These are phyloP conservation scores for Solidago caesia DNA, from an alignment of 129 eudicot species.

Conservation along the genomic window DNA sequence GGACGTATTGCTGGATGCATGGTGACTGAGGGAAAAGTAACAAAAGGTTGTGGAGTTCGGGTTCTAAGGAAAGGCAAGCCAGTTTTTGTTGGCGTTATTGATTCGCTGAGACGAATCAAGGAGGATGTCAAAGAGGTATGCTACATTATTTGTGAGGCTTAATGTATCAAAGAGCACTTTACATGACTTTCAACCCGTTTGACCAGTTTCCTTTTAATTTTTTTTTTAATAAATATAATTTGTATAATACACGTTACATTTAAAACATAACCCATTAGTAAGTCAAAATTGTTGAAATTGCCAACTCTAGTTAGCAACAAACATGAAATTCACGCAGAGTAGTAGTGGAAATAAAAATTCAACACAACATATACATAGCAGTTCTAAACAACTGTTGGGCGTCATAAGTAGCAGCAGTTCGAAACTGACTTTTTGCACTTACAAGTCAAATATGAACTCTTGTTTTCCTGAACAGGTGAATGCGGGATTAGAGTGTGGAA, in stretches of 20 bases:
- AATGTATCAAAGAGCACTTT: too few relatives aligned
- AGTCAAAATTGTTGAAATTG: too few relatives aligned
- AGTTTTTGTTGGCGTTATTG: slow-evolving; percentile 61
- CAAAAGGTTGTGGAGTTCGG: slow-evolving; percentile 77
- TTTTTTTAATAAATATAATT: too few relatives aligned
- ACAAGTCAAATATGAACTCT: slow-evolving; percentile 3
- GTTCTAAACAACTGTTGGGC: background rate
- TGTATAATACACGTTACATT: too few relatives aligned
- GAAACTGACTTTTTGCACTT: background rate
- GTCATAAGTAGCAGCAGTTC: background rate
- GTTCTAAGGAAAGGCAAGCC: slow-evolving; percentile 66
- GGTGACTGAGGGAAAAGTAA: slow-evolving; percentile 89
- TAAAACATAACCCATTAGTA: too few relatives aligned
- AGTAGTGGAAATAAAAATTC: background rate
- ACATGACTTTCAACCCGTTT: too few relatives aligned
- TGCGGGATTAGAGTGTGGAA: slow-evolving; percentile 93
- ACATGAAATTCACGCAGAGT: background rate
- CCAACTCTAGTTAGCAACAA: too few relatives aligned
- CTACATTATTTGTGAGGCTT: background rate
- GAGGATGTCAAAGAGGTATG: slow-evolving; percentile 92
- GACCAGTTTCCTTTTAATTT: too few relatives aligned
- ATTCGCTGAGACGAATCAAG: slow-evolving; percentile 87
- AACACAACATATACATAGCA: background rate
- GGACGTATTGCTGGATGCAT: slow-evolving; percentile 96
- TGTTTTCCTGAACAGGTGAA: slow-evolving; percentile 56